Conservation (phyloP, 2,329 filamentous ascomycete genomes). For the Talaromyces rugulosus region DNA sequence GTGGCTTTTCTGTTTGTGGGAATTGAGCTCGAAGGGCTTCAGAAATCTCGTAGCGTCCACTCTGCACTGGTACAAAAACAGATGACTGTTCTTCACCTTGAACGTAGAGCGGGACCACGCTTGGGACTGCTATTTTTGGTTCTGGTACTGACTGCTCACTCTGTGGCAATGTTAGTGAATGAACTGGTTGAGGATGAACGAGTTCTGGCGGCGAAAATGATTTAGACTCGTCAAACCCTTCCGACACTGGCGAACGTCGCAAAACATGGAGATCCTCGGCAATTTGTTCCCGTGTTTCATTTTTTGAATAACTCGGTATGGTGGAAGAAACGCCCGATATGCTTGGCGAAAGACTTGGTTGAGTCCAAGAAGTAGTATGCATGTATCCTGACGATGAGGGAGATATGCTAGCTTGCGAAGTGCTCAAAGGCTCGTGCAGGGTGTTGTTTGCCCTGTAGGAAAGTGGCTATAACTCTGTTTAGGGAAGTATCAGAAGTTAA, state of each 20-base stretch:
- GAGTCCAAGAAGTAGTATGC: background rate
- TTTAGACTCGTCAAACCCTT: slow-evolving; percentile 5
- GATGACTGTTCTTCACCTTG: slow-evolving; percentile 41
- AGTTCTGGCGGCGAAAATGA: slow-evolving; percentile 8
- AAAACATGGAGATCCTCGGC: slow-evolving; percentile 11
- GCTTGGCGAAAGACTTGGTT: background rate
- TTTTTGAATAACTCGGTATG: background rate
- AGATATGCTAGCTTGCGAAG: background rate
- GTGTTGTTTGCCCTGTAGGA: background rate
- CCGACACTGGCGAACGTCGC: slow-evolving; percentile 11
- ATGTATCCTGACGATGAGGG: background rate
- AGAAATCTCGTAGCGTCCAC: slow-evolving; percentile 1
- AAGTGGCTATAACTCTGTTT: background rate
- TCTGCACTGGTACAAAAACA: slow-evolving; percentile 23
- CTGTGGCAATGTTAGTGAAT: slow-evolving; percentile 1
- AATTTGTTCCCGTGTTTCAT: background rate
- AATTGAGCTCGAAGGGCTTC: slow-evolving; percentile 1
- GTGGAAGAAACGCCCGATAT: background rate
- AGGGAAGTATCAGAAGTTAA: background rate
- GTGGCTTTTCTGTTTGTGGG: slow-evolving; percentile 20
- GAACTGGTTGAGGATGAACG: slow-evolving; percentile 7
- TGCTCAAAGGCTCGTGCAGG: background rate
- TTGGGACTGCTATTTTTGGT: slow-evolving; percentile 21
- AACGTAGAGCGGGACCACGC: slow-evolving; percentile 42
- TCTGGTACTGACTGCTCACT: background rate